Evolutionary conservation across 306 rosid genomes (phyloP).

Genomic region (Pyrus communis): DNA sequence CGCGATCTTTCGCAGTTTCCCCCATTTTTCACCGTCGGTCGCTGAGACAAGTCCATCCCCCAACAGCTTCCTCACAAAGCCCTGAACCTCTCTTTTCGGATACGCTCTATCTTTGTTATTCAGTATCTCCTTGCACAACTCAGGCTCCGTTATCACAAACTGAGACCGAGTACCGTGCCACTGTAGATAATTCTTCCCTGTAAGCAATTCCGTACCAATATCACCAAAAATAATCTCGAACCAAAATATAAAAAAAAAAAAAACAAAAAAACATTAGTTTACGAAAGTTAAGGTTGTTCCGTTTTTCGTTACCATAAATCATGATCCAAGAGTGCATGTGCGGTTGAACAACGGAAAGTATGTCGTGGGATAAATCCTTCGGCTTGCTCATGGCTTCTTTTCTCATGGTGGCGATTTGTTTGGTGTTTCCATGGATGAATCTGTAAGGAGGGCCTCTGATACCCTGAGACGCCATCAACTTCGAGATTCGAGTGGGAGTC

Average conservation of each 20-base stretch:
- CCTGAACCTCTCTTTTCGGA: neutral
- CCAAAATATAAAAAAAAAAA: too few relatives aligned
- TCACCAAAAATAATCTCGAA: too few relatives aligned
- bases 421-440: conserved; percentile 21
- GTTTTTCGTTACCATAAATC: neutral
- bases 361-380: conserved; percentile 14
- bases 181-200: conserved; percentile 29
- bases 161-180: conserved; percentile 28
- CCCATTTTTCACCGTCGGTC: conserved; percentile 32
- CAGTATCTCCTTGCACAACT: conserved; percentile 21
- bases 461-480: neutral
- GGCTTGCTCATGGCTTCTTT: conserved; percentile 18
- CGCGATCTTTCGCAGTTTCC: conserved; percentile 29
- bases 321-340: conserved; percentile 11
- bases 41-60: conserved; percentile 29
- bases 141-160: conserved; percentile 25
- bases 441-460: conserved; percentile 5
- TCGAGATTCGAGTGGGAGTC: conserved; percentile 16
- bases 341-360: conserved; percentile 20
- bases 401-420: conserved; percentile 17
- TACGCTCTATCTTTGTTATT: conserved; percentile 5
- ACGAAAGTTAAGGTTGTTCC: neutral
- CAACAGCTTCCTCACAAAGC: conserved; percentile 12
- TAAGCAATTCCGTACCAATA: neutral
- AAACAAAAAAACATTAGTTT: too few relatives aligned